phyloP scores from a whole-genome alignment of 768 basidiomycete species.

The Serendipita vermifera region DNA sequence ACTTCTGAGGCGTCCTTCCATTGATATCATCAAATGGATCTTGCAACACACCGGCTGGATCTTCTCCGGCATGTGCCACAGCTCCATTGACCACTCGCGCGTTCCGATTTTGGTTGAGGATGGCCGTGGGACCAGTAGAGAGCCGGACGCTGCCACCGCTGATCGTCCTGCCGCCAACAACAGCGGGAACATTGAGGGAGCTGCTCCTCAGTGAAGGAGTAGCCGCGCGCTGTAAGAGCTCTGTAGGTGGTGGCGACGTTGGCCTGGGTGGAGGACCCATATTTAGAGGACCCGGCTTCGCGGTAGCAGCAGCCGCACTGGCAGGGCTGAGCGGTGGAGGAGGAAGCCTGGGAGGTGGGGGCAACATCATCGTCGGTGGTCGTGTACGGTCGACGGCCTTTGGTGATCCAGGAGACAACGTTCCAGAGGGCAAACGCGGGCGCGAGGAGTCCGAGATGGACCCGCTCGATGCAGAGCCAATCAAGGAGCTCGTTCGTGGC shows the following conservation, averaged over 20 bases:
- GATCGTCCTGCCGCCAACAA: background rate
- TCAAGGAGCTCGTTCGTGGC: slow-evolving; percentile 20
- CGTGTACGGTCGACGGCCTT: slow-evolving; percentile 54
- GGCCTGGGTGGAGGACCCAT: slow-evolving; percentile 74
- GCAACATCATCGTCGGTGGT: slow-evolving; percentile 71
- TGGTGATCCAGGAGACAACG: background rate
- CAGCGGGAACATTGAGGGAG: background rate
- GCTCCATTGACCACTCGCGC: background rate
- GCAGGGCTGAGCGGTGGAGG: slow-evolving; percentile 43
- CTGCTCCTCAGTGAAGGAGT: slow-evolving; percentile 53
- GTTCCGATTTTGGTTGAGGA: background rate
- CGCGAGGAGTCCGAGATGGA: slow-evolving; percentile 23
- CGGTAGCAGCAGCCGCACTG: background rate
- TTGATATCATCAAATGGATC: slow-evolving; percentile 3
- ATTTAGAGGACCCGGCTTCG: slow-evolving; percentile 25
- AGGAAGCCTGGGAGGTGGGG: slow-evolving; percentile 60
- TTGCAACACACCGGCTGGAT: background rate
- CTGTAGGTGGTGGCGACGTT: slow-evolving; percentile 82
- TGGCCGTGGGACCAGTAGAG: background rate
- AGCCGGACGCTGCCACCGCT: background rate
- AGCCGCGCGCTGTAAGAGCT: slow-evolving; percentile 84
- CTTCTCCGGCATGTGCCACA: background rate
- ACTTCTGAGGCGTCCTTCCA: background rate
- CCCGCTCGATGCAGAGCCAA: slow-evolving; percentile 26
- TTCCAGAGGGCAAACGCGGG: slow-evolving; percentile 14